Evolutionary conservation across 1,139 yeast genomes (phyloP).

Genomic region (Cylindricascospora bacillispora): DNA sequence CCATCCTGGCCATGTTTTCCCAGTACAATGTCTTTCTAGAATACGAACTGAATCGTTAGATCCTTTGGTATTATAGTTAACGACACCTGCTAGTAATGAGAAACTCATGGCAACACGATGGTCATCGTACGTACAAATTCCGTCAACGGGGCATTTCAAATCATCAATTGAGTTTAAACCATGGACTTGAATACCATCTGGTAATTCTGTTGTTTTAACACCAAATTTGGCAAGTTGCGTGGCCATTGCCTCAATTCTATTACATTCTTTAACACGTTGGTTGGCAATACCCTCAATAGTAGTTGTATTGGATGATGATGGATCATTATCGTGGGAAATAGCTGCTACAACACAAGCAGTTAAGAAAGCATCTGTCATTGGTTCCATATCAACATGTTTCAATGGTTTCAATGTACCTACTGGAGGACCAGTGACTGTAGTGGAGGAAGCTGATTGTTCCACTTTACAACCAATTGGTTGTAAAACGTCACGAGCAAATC

Average conservation of each 20-base stretch:
- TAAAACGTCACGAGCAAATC: conserved; percentile 87
- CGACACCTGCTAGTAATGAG: conserved; percentile 60
- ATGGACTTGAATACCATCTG: conserved; percentile 81
- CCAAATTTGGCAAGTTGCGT: conserved; percentile 82
- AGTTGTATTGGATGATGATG: conserved; percentile 37
- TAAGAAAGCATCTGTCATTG: conserved; percentile 97
- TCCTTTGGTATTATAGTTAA: conserved; percentile 13
- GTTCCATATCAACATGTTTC: conserved; percentile 86
- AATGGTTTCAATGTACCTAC: conserved; percentile 57
- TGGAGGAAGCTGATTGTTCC: conserved; percentile 65
- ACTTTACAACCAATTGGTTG: conserved; percentile 93
- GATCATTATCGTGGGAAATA: conserved; percentile 36
- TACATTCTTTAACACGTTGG: conserved; percentile 95
- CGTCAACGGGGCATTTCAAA: conserved; percentile 42
- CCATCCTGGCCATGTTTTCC: conserved; percentile 99
- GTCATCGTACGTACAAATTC: conserved; percentile 77
- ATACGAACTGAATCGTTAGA: conserved; percentile 55
- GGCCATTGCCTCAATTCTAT: conserved; percentile 92
- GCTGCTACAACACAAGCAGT: conserved; percentile 98
- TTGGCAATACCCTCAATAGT: conserved; percentile 92
- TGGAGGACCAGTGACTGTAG: conserved; percentile 87
- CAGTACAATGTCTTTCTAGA: conserved; percentile 82
- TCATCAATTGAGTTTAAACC: conserved; percentile 41
- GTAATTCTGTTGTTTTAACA: conserved; percentile 68
- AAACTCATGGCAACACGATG: conserved; percentile 98